These are phyloP conservation scores for Galerina marginata DNA, from an alignment of 768 basidiomycete species.

Conservation along the genomic window DNA sequence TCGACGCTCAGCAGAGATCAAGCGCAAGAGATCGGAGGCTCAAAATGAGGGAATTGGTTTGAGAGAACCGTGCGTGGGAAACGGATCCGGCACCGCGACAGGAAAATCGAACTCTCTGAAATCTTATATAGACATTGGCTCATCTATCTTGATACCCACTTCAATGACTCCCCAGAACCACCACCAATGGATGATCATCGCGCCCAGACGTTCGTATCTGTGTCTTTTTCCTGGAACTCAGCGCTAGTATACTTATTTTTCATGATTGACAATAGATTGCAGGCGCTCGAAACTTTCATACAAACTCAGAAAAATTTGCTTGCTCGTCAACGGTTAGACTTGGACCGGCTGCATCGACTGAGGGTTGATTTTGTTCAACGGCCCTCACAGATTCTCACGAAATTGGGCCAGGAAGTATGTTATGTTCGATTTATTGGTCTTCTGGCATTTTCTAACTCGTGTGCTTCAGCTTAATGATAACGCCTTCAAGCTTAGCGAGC, in stretches of 20 bases:
- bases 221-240: background rate
- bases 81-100: slow-evolving; percentile 13
- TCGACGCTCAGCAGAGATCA: background rate
- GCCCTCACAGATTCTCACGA: slow-evolving; percentile 15
- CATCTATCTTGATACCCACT: slow-evolving; percentile 10
- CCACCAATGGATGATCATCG: slow-evolving; percentile 42
- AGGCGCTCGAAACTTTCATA: slow-evolving; percentile 73
- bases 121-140: slow-evolving; percentile 18
- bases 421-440: background rate
- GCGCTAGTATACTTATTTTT: slow-evolving; percentile 1
- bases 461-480: slow-evolving; percentile 29
- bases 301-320: slow-evolving; percentile 64
- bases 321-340: slow-evolving; percentile 64
- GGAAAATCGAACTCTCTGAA: slow-evolving; percentile 14
- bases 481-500: slow-evolving; percentile 50
- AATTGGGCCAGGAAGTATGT: slow-evolving; percentile 39
- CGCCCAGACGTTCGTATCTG: slow-evolving; percentile 42
- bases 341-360: slow-evolving; percentile 55
- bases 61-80: slow-evolving; percentile 25
- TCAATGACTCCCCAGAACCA: slow-evolving; percentile 24
- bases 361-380: slow-evolving; percentile 18
- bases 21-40: background rate
- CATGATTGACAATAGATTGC: slow-evolving; percentile 42
- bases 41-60: slow-evolving; percentile 2
- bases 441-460: slow-evolving; percentile 1